Percentiles rank a stretch among this genome's conserved stretches.
Conservation (phyloP, 257 asterid species). For the Fraxinus quadrangulata region DNA sequence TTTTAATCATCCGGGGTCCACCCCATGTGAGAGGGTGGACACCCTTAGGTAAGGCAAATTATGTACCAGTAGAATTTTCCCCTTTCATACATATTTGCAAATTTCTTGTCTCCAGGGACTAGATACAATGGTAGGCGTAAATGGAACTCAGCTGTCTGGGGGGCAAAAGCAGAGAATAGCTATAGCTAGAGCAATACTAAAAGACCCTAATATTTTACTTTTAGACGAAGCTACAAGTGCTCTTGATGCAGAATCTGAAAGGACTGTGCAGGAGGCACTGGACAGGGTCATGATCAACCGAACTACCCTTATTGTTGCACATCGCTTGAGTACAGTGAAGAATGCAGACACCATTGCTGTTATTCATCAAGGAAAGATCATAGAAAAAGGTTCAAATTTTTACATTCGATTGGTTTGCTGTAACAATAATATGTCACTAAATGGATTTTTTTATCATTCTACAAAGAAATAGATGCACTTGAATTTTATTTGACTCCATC, state of each 20-base stretch:
- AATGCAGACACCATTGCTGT: conserved; percentile 55
- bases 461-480: background rate
- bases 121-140: conserved; percentile 45
- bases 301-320: conserved; percentile 57
- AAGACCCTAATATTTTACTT: conserved; percentile 51
- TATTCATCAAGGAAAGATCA: conserved; percentile 43
- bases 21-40: too few species aligned
- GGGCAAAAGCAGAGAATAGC: conserved; percentile 70
- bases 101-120: conserved; percentile 33
- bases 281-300: conserved; percentile 48
- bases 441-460: conserved; percentile 4
- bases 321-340: conserved; percentile 54
- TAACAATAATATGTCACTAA: background rate
- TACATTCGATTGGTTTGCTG: background rate
- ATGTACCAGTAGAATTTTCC: too few species aligned
- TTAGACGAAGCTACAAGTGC: conserved; percentile 70
- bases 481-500: conserved; percentile 5
- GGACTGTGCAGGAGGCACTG: conserved; percentile 50
- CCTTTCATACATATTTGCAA: background rate
- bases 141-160: conserved; percentile 59
- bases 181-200: conserved; percentile 58
- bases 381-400: conserved; percentile 44
- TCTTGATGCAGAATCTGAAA: conserved; percentile 58
- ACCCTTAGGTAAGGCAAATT: too few species aligned
- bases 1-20: too few species aligned